These are phyloP conservation scores for Allantophomopsis lycopodina DNA, from an alignment of 2,329 filamentous ascomycete species.

Conservation along the genomic window DNA sequence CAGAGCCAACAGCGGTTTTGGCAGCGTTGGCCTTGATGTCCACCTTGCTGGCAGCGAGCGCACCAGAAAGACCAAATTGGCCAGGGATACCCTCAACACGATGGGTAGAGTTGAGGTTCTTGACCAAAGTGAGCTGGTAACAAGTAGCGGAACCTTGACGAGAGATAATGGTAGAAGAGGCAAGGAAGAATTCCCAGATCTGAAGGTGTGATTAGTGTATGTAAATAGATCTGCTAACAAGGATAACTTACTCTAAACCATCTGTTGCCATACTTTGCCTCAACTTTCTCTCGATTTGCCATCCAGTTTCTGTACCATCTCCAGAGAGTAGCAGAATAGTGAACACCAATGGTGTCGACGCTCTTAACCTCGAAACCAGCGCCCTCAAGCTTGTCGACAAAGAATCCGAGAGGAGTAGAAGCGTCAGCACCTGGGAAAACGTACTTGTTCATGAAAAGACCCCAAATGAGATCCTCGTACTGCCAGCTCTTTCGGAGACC, in stretches of 20 bases:
- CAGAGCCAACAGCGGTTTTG: not conserved
- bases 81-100: conserved; percentile 59
- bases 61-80: conserved; percentile 57
- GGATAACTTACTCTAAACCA: conserved; percentile 49
- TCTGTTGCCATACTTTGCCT: conserved; percentile 53
- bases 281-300: conserved; percentile 54
- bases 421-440: conserved; percentile 61
- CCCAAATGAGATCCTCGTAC: conserved; percentile 61
- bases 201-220: conserved; percentile 17
- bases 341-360: conserved; percentile 17
- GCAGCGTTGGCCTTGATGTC: conserved; percentile 2
- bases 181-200: conserved; percentile 90
- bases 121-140: conserved; percentile 76
- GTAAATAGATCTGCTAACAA: too few relatives aligned
- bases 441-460: conserved; percentile 67
- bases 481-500: conserved; percentile 59
- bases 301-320: conserved; percentile 65
- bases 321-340: conserved; percentile 59
- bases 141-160: conserved; percentile 75
- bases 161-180: conserved; percentile 71
- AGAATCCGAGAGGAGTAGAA: conserved; percentile 53
- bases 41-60: conserved; percentile 18
- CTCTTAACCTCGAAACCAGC: conserved; percentile 57
- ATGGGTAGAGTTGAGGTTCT: conserved; percentile 83
- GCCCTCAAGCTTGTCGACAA: conserved; percentile 50